Conservation (phyloP, 176 grass and related monocot species). For the Olyra latifolia region DNA sequence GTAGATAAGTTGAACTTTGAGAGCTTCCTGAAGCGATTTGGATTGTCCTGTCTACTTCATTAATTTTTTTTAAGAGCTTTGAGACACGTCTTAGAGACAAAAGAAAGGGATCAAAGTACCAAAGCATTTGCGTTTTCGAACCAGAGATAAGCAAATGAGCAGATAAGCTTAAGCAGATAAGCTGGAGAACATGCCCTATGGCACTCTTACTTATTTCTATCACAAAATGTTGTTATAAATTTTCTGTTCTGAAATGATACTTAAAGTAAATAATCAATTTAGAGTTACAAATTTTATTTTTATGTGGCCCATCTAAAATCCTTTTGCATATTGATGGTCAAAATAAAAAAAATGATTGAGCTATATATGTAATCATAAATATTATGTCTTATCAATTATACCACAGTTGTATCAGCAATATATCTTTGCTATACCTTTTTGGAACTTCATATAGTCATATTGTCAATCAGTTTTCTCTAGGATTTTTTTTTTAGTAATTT, state of each 20-base stretch:
- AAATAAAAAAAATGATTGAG: not conserved
- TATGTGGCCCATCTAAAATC: not conserved
- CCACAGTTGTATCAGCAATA: not conserved
- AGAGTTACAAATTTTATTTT: not conserved
- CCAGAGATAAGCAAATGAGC: no score
- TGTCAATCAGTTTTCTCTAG: not conserved
- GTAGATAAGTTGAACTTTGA: no score
- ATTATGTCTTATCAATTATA: not conserved
- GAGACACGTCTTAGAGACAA: no score
- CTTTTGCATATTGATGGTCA: not conserved
- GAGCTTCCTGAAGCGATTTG: no score
- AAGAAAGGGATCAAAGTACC: no score
- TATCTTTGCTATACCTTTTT: not conserved
- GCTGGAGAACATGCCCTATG: not conserved
- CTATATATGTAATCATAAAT: not conserved
- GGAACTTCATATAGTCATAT: not conserved
- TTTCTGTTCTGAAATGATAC: not conserved
- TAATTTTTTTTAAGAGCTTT: no score
- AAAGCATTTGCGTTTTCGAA: no score
- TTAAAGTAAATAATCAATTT: not conserved
- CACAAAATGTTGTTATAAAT: not conserved
- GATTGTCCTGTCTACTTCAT: no score
- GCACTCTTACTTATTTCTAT: not conserved
- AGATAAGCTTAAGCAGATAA: no score
- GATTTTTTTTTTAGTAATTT: not conserved